Base-by-base conservation (phyloP, 495 filamentous ascomycete genomes). In the Lasiosphaeria miniovina region DNA sequence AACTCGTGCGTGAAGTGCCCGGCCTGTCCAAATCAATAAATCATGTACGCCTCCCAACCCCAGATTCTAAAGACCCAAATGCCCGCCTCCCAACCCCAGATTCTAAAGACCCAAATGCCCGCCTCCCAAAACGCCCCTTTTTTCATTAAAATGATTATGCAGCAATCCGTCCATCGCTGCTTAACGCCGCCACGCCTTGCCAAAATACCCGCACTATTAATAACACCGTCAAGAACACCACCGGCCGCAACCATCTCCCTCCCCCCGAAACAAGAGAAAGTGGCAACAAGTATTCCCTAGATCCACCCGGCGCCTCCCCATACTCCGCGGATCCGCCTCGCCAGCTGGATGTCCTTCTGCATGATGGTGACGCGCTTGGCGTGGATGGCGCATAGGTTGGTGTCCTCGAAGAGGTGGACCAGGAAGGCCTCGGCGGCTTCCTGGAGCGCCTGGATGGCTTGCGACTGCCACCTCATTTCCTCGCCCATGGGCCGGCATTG, bases 311-410 rank as follows among this genome's bases (percentile, higher is more conserved):
- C 59, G 73, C 80, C 81, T 46, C 81, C 81, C 80, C 80, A 83
- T n/a, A 78, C 71, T 17, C 78, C 82, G 34, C 92, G 82, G 78
- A 96, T 95, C 65, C 92, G 78, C 63, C 92, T 80, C 40, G 92
- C 92, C 52, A 96, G 80, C 70, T 96, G 92, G 49, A 96, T 93
- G 73, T 96, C 92, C 73, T 94, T 95, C 70, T 96, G 91, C 92
- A 96, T 96, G 64, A 98, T 96, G 2, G 93, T 98, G 6, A 98
- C 93, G 35, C 93, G 81, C 77, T 96, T 97, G 46, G 93, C 93
- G 71, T 98, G 93, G 35, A 98, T 89, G 15, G 93, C 93, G 75
- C 93, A 94, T 34, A 98, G 82, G 75, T 97, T 96, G 24, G 91
- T 89, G 70, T 98, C 93, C 71, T 96, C 92, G 73, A 98, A 98